Percentiles rank a stretch among this genome's conserved stretches.
Conservation (phyloP, 176 grass and related monocot species). For the Panicum miliaceum region DNA sequence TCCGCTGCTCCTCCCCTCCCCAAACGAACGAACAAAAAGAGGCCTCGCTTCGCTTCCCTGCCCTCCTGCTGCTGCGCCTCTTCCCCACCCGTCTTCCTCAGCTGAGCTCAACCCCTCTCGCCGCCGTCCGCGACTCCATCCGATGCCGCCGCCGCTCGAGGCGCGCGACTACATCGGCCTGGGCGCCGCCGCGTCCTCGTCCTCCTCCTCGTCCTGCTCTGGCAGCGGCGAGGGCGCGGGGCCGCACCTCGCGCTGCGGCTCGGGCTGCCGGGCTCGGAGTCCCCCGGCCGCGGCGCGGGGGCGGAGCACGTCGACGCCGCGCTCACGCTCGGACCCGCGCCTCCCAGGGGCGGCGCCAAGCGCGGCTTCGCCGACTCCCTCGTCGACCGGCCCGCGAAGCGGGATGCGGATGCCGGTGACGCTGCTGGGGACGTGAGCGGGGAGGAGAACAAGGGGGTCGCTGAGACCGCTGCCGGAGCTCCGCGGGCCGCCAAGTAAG, state of each 20-base stretch:
- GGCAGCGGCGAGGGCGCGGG: neutral
- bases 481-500: slow-evolving; percentile 56
- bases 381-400: neutral
- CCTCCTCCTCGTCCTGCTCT: slow-evolving; percentile 18
- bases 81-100: neutral
- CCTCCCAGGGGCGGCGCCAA: slow-evolving; percentile 43
- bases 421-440: neutral
- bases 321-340: slow-evolving; percentile 49
- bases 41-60: neutral
- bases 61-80: neutral
- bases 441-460: neutral
- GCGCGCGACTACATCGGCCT: slow-evolving; percentile 62
- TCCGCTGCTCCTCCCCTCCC: neutral
- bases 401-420: neutral
- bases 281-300: slow-evolving; percentile 22
- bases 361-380: slow-evolving; percentile 49
- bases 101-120: neutral
- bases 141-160: slow-evolving; percentile 40
- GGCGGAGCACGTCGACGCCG: slow-evolving; percentile 44
- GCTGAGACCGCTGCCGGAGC: slow-evolving; percentile 19
- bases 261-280: slow-evolving; percentile 56
- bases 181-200: neutral
- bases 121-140: neutral
- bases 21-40: slow-evolving; percentile 22
- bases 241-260: slow-evolving; percentile 60